Evolutionary conservation across 306 rosid genomes (phyloP), one percentile per base, ranked within the genome.

Genomic region (Prunus campanulata): DNA sequence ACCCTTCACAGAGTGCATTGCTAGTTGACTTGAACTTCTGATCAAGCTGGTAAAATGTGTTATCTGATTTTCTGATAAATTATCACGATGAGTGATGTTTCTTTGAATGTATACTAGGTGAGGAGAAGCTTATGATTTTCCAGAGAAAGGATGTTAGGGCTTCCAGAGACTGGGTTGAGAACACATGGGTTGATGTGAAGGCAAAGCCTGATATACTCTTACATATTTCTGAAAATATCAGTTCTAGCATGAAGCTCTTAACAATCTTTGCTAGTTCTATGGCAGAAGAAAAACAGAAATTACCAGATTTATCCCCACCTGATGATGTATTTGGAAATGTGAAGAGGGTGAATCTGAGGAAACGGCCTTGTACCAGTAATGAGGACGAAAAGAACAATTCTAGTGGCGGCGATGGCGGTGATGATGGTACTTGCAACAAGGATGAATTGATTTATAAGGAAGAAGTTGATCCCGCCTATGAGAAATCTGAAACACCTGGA

Each of bases 141-240:
- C 82, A 86, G 70, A 83, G 70, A 76, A 84, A 82, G 76, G 29
- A 88, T 49, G 29, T 90, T 72, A 84, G 96, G 70, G 77, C 82
- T 82, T 86, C 96, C 18, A 87, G 74, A 77, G 97, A 92, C 47
- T 90, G 96, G 96, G 50, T 85, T 71, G 85, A 77, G 66, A 74
- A 85, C 82, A 83, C 63, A 68, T 92, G 97, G 97, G 81, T 88
- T 72, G 91, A 82, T 70, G 75, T 89, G 75, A 74, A 19, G 70
- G 63, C 78, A 66, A 88, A 77, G 83, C 88, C 89, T 7, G 85
- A 88, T 77, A 84, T 90, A 46, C 75, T 84, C 78, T 70, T 82
- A 66, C 48, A 69, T 71, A 35, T 92, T 68, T 66, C 92, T 56
- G 70, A 86, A 75, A 78, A 77, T 47, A 66, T 68, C 74, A 70